Evolutionary conservation across 2,329 filamentous ascomycete genomes (phyloP).

Genomic region (Pleomassaria siparia): DNA sequence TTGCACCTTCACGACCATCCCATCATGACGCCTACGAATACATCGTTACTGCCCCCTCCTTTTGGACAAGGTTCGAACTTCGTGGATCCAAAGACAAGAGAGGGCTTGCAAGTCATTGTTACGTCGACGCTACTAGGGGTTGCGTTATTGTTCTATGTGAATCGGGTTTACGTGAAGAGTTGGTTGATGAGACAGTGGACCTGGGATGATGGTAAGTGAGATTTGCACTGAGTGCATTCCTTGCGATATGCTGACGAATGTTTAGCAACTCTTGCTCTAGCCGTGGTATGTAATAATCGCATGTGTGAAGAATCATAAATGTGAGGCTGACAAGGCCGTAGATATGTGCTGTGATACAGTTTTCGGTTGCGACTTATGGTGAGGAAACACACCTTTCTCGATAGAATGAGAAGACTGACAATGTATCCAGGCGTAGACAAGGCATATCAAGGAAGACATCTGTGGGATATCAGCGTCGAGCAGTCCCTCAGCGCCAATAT

Average conservation of each 20-base stretch:
- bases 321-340: background rate
- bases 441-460: background rate
- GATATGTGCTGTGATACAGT: background rate
- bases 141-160: conserved; percentile 6
- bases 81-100: conserved; percentile 7
- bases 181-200: conserved; percentile 9
- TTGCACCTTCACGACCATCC: too few species aligned
- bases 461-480: conserved; percentile 7
- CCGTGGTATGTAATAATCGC: background rate
- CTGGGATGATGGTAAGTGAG: conserved; percentile 14
- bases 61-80: too few species aligned
- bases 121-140: conserved; percentile 4
- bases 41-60: too few species aligned
- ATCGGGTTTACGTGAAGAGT: conserved; percentile 13
- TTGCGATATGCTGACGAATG: background rate
- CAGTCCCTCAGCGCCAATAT: background rate
- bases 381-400: background rate
- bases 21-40: too few species aligned
- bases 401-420: background rate
- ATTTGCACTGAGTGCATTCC: background rate
- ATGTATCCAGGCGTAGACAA: background rate
- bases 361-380: conserved; percentile 5
- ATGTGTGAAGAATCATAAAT: background rate
- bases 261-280: background rate
- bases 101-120: conserved; percentile 3